Evolutionary conservation across 257 asterid genomes (phyloP).

Genomic region (Penstemon davidsonii): DNA sequence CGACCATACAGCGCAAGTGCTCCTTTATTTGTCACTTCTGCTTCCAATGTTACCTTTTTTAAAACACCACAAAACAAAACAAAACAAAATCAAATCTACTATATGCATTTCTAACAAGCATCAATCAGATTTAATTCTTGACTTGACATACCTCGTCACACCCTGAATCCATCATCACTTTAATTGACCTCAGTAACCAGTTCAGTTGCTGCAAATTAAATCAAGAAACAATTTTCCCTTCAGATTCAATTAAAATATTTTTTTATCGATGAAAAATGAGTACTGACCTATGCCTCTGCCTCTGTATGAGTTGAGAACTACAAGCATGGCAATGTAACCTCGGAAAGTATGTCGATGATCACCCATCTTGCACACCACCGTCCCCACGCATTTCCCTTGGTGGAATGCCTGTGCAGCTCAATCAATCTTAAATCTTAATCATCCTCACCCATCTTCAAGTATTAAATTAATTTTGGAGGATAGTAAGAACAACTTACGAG

Average conservation of each 20-base stretch:
- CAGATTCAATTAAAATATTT: not conserved
- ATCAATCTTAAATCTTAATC: too few relatives aligned
- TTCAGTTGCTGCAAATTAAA: slow-evolving; percentile 65
- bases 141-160: slow-evolving; percentile 78
- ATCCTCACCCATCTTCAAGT: not conserved
- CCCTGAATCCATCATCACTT: slow-evolving; percentile 87
- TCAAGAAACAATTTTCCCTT: not conserved
- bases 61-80: not conserved
- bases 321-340: slow-evolving; percentile 98
- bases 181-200: slow-evolving; percentile 76
- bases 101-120: too few relatives aligned
- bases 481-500: slow-evolving; percentile 45
- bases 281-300: slow-evolving; percentile 83
- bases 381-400: slow-evolving; percentile 80
- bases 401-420: slow-evolving; percentile 66
- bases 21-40: slow-evolving; percentile 93
- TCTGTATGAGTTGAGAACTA: slow-evolving; percentile 78
- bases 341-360: slow-evolving; percentile 84
- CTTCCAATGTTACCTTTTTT: slow-evolving; percentile 84
- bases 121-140: too few relatives aligned
- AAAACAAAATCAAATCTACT: not conserved
- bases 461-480: not conserved
- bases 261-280: too few relatives aligned
- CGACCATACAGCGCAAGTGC: slow-evolving; percentile 94
- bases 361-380: slow-evolving; percentile 97